Base-by-base conservation (phyloP, 2,329 filamentous ascomycete genomes). In the Fusarium falciforme region DNA sequence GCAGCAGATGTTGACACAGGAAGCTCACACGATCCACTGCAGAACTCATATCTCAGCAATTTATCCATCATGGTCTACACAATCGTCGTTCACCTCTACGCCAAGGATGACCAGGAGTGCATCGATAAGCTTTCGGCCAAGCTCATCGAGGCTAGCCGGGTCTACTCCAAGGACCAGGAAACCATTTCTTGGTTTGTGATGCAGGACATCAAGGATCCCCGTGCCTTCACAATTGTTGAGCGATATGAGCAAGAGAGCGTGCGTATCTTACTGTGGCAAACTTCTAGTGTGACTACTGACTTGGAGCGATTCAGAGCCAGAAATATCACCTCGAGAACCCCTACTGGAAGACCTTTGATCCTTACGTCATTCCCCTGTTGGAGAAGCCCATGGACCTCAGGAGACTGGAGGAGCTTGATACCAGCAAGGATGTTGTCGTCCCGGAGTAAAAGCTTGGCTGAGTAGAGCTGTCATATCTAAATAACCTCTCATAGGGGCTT, bases 261-360 rank as follows among this genome's bases (percentile, higher is more conserved):
- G 81, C 68, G 88, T 85, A 16, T 3, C 8, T 31, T 2, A 27
- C 20, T 20, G 17, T 3, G 7, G 22, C 12, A 6, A 27, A 1
- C 44, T 40, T 62, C 3, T 64, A 4, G 7, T 11, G 29, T 14
- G 14, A 10, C 17, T 59, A 22, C 66, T 76, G 42, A 74, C 44
- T 38, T 36, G 14, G 5, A 62, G 11, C 61, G 2, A 22, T 36
- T 11, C 27, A 88, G 83, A 87, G 85, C 78, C 89, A 91, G 80
- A 87, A 90, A 73, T 91, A 91, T 77, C 89, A 91, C 79, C 85
- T 91, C 20, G 87, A 89, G 78, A 93, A 93, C 82, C 91, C 91
- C 0, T 93, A 93, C 85, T 93, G 91, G 91, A 88, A 93, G 85
- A 93, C 92, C 1, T 94, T 94, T 77, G 92, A 94, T 80, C 91